Conservation (phyloP, 73 alveolate genomes). For the Breviolum minutum region DNA sequence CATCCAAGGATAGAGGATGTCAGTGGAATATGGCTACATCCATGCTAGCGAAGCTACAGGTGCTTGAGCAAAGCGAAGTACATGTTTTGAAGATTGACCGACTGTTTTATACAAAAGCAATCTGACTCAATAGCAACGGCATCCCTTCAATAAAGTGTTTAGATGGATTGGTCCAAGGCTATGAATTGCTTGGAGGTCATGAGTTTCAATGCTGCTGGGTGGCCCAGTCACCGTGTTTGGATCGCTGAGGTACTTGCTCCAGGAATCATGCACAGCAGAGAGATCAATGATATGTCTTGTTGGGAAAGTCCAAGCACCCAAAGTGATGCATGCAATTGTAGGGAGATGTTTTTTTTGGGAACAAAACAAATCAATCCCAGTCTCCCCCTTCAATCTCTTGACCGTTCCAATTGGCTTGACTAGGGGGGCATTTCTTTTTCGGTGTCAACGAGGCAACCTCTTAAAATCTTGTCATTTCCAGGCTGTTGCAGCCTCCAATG, state of each 20-base stretch:
- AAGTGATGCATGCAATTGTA: no score
- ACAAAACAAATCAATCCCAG: no score
- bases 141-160: not conserved
- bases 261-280: not conserved
- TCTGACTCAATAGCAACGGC: no score
- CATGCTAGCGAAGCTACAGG: not conserved
- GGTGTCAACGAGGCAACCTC: no score
- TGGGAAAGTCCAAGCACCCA: no score
- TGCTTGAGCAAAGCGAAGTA: not conserved
- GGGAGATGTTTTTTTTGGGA: no score
- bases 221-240: slow-evolving; percentile 7
- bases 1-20: slow-evolving; percentile 2
- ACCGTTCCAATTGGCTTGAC: not conserved
- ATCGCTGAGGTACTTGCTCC: no score
- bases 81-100: not conserved
- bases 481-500: slow-evolving; percentile 39
- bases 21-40: slow-evolving; percentile 1
- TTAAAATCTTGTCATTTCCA: not conserved
- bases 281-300: no score
- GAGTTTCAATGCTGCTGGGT: slow-evolving; percentile 9
- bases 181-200: not conserved
- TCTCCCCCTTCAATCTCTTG: no score
- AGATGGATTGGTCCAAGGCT: not conserved
- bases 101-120: not conserved
- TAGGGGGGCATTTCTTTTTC: not conserved